These are phyloP conservation scores for Aspergillus felis DNA, from an alignment of 2,329 filamentous ascomycete species.

Conservation along the genomic window DNA sequence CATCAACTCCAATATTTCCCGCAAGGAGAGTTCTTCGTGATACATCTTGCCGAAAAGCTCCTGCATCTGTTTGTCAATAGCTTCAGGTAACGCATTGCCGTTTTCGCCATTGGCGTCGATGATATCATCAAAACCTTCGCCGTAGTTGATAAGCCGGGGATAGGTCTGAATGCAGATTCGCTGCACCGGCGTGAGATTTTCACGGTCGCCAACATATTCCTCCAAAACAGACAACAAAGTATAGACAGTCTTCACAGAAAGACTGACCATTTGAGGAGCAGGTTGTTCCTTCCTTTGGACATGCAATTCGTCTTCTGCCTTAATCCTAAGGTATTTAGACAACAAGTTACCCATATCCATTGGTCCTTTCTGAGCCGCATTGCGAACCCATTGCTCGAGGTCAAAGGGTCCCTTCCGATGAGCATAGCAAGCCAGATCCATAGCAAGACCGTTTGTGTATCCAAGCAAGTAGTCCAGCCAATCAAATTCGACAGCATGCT, in stretches of 20 bases:
- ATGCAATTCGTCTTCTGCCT: conserved; percentile 74
- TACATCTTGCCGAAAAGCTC: conserved; percentile 99
- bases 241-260: conserved; percentile 81
- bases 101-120: conserved; percentile 80
- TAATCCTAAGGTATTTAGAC: conserved; percentile 76
- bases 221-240: conserved; percentile 75
- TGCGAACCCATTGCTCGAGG: conserved; percentile 73
- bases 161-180: conserved; percentile 88
- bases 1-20: conserved; percentile 78
- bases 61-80: conserved; percentile 88
- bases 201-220: conserved; percentile 56
- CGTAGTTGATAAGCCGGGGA: conserved; percentile 92
- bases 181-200: conserved; percentile 76
- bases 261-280: conserved; percentile 64
- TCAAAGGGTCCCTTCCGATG: conserved; percentile 79
- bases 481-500: conserved; percentile 73
- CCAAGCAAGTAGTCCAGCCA: conserved; percentile 82
- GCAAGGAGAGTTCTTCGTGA: conserved; percentile 79
- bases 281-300: conserved; percentile 67
- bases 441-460: conserved; percentile 75
- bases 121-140: conserved; percentile 84
- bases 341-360: conserved; percentile 67
- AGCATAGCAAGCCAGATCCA: conserved; percentile 81
- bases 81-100: conserved; percentile 73
- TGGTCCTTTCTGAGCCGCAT: conserved; percentile 60